Percentiles rank a stretch among this genome's conserved stretches.
Conservation (phyloP, 352 stramenopile genomes). For the Phytopythium litorale region DNA sequence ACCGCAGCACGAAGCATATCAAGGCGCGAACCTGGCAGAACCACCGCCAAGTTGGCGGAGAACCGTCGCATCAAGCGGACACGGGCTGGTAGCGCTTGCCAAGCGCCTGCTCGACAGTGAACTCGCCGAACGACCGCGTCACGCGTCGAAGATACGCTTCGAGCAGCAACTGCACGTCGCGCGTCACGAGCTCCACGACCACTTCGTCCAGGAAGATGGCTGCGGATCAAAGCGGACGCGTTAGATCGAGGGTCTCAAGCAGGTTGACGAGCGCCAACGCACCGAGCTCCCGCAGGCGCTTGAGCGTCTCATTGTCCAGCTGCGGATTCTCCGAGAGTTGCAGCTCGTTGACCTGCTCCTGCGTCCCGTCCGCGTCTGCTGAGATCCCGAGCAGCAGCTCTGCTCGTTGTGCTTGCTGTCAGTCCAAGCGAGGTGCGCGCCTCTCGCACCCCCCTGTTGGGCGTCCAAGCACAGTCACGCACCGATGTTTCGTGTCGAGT, state of each 20-base stretch:
- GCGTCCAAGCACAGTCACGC: neutral
- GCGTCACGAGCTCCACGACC: constrained; percentile 74
- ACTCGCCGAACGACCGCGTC: constrained; percentile 58
- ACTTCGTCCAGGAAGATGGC: constrained; percentile 77
- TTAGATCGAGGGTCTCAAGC: neutral
- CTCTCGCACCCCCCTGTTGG: neutral
- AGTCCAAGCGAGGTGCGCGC: neutral
- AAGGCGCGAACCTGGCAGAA: neutral
- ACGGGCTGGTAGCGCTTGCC: constrained; percentile 29
- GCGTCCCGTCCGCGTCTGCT: constrained; percentile 42
- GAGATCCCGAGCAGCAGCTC: constrained; percentile 56
- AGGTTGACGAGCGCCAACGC: constrained; percentile 2
- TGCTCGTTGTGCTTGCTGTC: constrained; percentile 11
- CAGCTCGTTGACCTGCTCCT: constrained; percentile 52
- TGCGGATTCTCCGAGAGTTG: constrained; percentile 15
- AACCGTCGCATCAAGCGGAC: constrained; percentile 10
- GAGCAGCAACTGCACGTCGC: constrained; percentile 64
- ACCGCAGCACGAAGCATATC: neutral
- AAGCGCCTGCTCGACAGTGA: constrained; percentile 46
- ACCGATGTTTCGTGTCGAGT: constrained; percentile 68
- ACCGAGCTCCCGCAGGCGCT: constrained; percentile 59
- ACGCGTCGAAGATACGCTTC: constrained; percentile 57
- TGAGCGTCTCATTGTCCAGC: constrained; percentile 25
- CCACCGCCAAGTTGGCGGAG: too few species aligned
- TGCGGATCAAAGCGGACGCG: constrained; percentile 6